phyloP scores from a whole-genome alignment of 1,284 basidiomycete genomes.

The Coniferiporia weirii region DNA sequence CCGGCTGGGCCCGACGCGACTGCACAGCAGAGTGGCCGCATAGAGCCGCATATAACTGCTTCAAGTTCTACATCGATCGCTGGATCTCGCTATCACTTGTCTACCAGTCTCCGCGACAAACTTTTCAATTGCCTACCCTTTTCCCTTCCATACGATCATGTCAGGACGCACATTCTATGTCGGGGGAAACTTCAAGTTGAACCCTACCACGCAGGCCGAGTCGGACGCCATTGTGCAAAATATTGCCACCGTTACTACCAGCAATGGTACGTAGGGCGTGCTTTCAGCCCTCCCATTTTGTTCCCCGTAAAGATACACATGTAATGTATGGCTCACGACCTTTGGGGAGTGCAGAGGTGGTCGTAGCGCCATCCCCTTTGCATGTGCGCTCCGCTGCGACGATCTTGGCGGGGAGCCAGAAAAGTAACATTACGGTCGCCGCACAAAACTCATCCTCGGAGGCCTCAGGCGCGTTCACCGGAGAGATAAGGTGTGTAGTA shows the following conservation, averaged over 20 bases:
- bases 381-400: constrained; percentile 73
- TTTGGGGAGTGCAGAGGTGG: constrained; percentile 60
- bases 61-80: background rate
- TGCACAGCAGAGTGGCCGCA: background rate
- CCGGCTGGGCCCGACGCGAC: background rate
- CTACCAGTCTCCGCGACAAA: no score
- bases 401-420: constrained; percentile 54
- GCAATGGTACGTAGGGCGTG: constrained; percentile 62
- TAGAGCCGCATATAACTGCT: constrained; percentile 3
- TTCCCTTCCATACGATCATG: no score
- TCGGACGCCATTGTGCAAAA: constrained; percentile 60
- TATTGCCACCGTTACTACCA: constrained; percentile 74
- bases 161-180: constrained; percentile 75
- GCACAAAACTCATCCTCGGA: constrained; percentile 96
- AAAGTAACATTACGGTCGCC: no score
- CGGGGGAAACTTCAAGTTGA: constrained; percentile 97
- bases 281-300: background rate
- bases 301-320: no score
- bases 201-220: constrained; percentile 64
- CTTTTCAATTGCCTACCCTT: background rate
- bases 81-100: background rate
- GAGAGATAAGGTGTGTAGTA: constrained; percentile 74
- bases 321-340: no score
- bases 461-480: constrained; percentile 88
- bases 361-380: constrained; percentile 86